Conservation (phyloP, 1,139 yeast species). For the Geotrichum reessii region DNA sequence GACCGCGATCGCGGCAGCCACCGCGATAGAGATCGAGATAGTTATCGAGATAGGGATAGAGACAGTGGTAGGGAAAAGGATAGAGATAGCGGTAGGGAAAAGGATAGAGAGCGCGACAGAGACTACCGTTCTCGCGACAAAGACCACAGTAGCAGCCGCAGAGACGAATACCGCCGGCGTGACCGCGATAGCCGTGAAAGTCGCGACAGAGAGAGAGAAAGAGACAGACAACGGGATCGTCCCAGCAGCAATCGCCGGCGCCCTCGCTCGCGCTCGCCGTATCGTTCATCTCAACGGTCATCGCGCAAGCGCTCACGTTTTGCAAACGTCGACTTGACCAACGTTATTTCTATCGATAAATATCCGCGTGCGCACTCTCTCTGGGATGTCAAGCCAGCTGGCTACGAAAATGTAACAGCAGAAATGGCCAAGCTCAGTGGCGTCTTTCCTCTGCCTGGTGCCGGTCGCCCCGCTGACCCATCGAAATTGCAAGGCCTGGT, state of each 20-base stretch:
- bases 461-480: slow-evolving; percentile 51
- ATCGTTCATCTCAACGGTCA: slow-evolving; percentile 19
- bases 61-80: slow-evolving; percentile 18
- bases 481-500: slow-evolving; percentile 50
- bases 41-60: slow-evolving; percentile 20
- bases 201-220: slow-evolving; percentile 19
- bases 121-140: slow-evolving; percentile 23
- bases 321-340: slow-evolving; percentile 28
- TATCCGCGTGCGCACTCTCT: slow-evolving; percentile 45
- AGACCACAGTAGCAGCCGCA: slow-evolving; percentile 23
- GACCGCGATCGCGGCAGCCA: slow-evolving; percentile 12
- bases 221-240: slow-evolving; percentile 19
- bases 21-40: slow-evolving; percentile 19
- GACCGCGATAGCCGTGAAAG: slow-evolving; percentile 21
- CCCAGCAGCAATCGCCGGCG: slow-evolving; percentile 19
- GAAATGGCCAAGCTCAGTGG: slow-evolving; percentile 81
- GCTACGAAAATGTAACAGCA: slow-evolving; percentile 71
- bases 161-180: slow-evolving; percentile 19
- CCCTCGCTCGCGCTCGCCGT: slow-evolving; percentile 19
- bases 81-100: slow-evolving; percentile 12
- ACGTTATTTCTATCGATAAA: slow-evolving; percentile 42
- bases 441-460: slow-evolving; percentile 70
- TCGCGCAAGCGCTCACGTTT: slow-evolving; percentile 20
- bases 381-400: slow-evolving; percentile 75
- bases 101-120: slow-evolving; percentile 22